Evolutionary conservation across 2,329 filamentous ascomycete species (phyloP).

Genomic region (Colletotrichum salicis): DNA sequence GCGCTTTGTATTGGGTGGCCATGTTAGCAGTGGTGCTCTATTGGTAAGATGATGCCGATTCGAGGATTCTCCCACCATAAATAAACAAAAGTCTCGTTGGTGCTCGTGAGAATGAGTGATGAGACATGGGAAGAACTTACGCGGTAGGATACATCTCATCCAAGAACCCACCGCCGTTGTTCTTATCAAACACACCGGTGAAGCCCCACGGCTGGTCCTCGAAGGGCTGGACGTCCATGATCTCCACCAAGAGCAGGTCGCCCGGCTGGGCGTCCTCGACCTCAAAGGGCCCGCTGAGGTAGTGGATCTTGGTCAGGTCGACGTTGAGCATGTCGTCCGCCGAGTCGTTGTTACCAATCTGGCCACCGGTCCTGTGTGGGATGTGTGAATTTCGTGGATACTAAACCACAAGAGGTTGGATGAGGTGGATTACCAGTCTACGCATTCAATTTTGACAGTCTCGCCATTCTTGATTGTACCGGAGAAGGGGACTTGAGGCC

Average conservation of each 20-base stretch:
- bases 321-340: constrained; percentile 90
- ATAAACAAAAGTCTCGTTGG: background rate
- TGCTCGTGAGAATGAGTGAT: background rate
- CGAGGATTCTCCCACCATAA: no score
- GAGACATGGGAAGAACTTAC: constrained; percentile 56
- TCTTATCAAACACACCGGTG: constrained; percentile 81
- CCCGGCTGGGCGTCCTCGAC: constrained; percentile 86
- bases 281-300: constrained; percentile 89
- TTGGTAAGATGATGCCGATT: background rate
- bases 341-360: constrained; percentile 88
- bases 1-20: constrained; percentile 43
- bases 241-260: constrained; percentile 86
- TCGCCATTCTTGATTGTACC: constrained; percentile 83
- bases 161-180: constrained; percentile 89
- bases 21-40: background rate
- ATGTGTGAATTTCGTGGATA: constrained; percentile 27
- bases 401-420: constrained; percentile 37
- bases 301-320: constrained; percentile 86
- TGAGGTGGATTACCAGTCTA: constrained; percentile 71
- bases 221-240: constrained; percentile 92
- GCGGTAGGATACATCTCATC: constrained; percentile 88
- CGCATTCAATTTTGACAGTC: constrained; percentile 92
- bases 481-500: constrained; percentile 73
- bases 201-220: constrained; percentile 91
- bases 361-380: constrained; percentile 71